Evolutionary conservation across 2,329 filamentous ascomycete genomes (phyloP).

Genomic region (Cladosporium colombiae): DNA sequence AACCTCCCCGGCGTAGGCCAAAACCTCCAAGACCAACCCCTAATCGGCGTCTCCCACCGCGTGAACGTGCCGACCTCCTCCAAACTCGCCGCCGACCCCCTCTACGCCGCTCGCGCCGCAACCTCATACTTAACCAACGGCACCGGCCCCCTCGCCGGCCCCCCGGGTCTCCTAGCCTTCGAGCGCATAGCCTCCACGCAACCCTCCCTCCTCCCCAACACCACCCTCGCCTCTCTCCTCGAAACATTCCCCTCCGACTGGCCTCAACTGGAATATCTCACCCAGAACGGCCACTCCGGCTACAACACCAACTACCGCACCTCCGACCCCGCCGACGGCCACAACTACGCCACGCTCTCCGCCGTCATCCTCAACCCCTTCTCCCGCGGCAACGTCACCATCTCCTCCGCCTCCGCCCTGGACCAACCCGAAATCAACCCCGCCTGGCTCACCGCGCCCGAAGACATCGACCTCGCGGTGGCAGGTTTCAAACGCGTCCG

Average conservation of each 20-base stretch:
- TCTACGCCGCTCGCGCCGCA: slow-evolving; percentile 21
- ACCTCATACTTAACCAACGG: slow-evolving; percentile 24
- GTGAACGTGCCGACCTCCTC: slow-evolving; percentile 28
- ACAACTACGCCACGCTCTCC: slow-evolving; percentile 38
- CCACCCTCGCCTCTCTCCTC: slow-evolving; percentile 20
- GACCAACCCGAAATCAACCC: slow-evolving; percentile 39
- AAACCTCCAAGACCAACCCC: slow-evolving; percentile 35
- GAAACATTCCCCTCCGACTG: slow-evolving; percentile 36
- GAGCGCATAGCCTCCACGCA: slow-evolving; percentile 32
- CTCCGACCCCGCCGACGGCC: slow-evolving; percentile 31
- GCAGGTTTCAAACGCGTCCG: slow-evolving; percentile 37
- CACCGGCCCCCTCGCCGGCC: slow-evolving; percentile 29
- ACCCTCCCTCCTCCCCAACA: slow-evolving; percentile 17
- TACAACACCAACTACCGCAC: slow-evolving; percentile 25
- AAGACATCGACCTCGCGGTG: slow-evolving; percentile 38
- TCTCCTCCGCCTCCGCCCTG: slow-evolving; percentile 31
- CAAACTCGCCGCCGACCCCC: slow-evolving; percentile 22
- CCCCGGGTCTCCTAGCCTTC: slow-evolving; percentile 29
- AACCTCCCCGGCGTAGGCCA: slow-evolving; percentile 35
- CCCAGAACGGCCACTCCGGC: slow-evolving; percentile 20
- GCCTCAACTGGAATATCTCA: slow-evolving; percentile 37
- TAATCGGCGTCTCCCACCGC: slow-evolving; percentile 38
- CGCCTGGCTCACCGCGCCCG: slow-evolving; percentile 38
- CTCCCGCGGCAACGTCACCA: slow-evolving; percentile 40
- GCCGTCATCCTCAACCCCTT: slow-evolving; percentile 37